Percentiles rank a stretch among this genome's conserved stretches.
Conservation (phyloP, 1,139 yeast species). For the Lizanozyma gosingica region DNA sequence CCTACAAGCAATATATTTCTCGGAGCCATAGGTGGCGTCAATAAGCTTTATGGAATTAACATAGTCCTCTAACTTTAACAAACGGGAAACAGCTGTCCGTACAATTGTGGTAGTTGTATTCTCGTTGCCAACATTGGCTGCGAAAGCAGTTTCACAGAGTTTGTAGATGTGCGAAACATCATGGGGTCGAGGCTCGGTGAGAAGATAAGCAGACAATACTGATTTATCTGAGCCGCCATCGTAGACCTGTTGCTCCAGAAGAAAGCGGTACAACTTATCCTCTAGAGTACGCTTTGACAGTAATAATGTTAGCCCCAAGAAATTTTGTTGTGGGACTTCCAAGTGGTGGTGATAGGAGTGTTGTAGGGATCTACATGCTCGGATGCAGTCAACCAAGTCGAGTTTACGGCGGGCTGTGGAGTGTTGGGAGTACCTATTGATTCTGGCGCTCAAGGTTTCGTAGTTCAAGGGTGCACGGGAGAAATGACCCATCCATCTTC, state of each 20-base stretch:
- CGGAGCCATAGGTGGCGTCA: neutral
- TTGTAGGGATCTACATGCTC: neutral
- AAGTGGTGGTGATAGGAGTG: neutral
- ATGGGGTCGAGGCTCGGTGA: neutral
- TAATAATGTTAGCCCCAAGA: neutral
- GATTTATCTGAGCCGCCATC: neutral
- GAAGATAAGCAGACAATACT: neutral
- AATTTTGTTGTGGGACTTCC: neutral
- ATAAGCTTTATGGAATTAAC: neutral
- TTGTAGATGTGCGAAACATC: neutral
- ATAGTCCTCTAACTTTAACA: neutral
- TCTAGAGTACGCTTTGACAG: neutral
- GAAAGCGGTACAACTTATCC: neutral
- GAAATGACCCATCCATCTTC: slow-evolving; percentile 9
- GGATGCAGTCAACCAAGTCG: neutral
- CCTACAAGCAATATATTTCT: slow-evolving; percentile 1
- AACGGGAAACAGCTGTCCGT: neutral
- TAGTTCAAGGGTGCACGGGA: slow-evolving; percentile 18
- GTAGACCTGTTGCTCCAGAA: neutral
- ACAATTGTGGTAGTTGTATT: neutral
- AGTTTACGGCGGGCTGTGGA: too few species aligned
- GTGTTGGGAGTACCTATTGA: slow-evolving; percentile 5
- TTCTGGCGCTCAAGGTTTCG: slow-evolving; percentile 17
- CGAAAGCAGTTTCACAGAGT: neutral
- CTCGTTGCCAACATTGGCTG: neutral